phyloP scores from a whole-genome alignment of 2,329 filamentous ascomycete genomes.

The Neonectria sp. region DNA sequence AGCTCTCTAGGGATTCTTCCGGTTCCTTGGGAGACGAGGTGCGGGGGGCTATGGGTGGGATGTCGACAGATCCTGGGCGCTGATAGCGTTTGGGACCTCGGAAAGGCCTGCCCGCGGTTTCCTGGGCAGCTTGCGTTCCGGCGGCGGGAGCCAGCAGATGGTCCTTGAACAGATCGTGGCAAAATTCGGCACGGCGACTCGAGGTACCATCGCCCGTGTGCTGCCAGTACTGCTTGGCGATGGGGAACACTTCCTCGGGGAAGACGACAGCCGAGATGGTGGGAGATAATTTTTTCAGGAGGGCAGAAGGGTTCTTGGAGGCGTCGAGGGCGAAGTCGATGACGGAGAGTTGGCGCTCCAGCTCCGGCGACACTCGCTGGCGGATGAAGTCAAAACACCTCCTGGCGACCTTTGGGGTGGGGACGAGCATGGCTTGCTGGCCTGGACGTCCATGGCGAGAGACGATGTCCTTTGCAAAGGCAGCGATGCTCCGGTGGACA shows the following conservation, averaged over 20 bases:
- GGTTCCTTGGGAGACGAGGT: slow-evolving; percentile 38
- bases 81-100: slow-evolving; percentile 90
- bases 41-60: slow-evolving; percentile 35
- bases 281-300: slow-evolving; percentile 70
- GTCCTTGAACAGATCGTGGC: slow-evolving; percentile 80
- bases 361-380: slow-evolving; percentile 68
- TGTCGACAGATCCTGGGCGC: slow-evolving; percentile 62
- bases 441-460: slow-evolving; percentile 72
- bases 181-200: slow-evolving; percentile 92
- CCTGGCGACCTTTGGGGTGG: slow-evolving; percentile 77
- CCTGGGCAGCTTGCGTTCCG: slow-evolving; percentile 44
- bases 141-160: slow-evolving; percentile 66
- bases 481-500: slow-evolving; percentile 86
- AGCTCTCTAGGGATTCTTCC: slow-evolving; percentile 74
- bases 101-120: slow-evolving; percentile 53
- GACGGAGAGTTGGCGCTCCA: slow-evolving; percentile 64
- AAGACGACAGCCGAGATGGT: slow-evolving; percentile 81
- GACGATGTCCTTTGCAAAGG: slow-evolving; percentile 79
- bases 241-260: slow-evolving; percentile 73
- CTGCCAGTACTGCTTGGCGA: slow-evolving; percentile 98
- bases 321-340: slow-evolving; percentile 76
- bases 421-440: slow-evolving; percentile 86
- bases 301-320: slow-evolving; percentile 64
- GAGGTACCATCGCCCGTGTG: slow-evolving; percentile 95
- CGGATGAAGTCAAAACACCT: slow-evolving; percentile 83